Conservation (phyloP, 768 basidiomycete genomes). For the Suillus spraguei region DNA sequence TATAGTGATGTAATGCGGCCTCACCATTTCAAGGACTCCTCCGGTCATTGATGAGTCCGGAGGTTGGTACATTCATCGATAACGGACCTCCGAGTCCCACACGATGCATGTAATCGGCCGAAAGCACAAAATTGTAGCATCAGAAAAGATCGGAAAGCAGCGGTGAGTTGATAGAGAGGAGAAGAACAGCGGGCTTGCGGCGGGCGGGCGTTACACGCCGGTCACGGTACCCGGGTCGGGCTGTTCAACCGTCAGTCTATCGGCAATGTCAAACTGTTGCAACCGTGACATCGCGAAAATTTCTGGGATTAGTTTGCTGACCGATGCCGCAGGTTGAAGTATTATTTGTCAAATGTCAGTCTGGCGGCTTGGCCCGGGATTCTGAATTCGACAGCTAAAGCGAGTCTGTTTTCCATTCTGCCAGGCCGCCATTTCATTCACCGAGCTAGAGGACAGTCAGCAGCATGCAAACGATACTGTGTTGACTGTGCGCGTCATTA, state of each 20-base stretch:
- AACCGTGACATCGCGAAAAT: not conserved
- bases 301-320: no score
- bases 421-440: not conserved
- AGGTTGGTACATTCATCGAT: not conserved
- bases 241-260: not conserved
- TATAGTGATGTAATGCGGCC: no score
- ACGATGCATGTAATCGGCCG: not conserved
- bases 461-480: not conserved
- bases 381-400: no score
- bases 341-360: no score
- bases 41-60: not conserved
- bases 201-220: not conserved
- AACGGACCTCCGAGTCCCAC: not conserved
- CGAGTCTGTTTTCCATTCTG: not conserved
- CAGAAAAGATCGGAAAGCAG: not conserved
- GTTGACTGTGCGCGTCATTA: slow-evolving; percentile 22
- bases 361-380: no score
- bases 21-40: no score
- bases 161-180: not conserved
- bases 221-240: not conserved
- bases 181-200: not conserved
- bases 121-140: not conserved
- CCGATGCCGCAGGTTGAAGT: no score
- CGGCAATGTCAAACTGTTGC: not conserved
- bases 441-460: not conserved